These are phyloP conservation scores for Beauveria scarabaeidicola DNA, from an alignment of 2,329 filamentous ascomycete genomes.

Conservation along the genomic window DNA sequence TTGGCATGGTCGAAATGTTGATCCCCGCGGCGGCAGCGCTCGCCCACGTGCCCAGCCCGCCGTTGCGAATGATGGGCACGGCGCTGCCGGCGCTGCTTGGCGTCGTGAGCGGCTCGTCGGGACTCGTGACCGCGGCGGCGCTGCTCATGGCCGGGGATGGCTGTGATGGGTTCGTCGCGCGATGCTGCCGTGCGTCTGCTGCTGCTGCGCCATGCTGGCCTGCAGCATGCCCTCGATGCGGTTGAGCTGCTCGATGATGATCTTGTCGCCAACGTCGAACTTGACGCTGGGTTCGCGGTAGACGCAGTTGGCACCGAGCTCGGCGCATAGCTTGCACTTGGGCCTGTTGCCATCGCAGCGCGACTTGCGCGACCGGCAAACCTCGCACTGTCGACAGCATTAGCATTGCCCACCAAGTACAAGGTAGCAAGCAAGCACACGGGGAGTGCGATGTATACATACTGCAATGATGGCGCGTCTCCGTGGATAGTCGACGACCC, in stretches of 20 bases:
- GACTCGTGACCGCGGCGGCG: constrained; percentile 49
- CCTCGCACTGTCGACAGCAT: constrained; percentile 54
- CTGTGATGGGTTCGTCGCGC: constrained; percentile 39
- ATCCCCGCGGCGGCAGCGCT: constrained; percentile 36
- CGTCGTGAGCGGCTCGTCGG: constrained; percentile 31
- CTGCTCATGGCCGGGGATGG: constrained; percentile 59
- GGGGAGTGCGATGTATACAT: constrained; percentile 23
- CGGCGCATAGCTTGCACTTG: constrained; percentile 76
- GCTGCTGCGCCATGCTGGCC: constrained; percentile 50
- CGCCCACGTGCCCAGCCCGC: constrained; percentile 65
- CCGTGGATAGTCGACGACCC: constrained; percentile 54
- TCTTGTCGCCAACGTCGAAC: constrained; percentile 76
- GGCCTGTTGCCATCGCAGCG: constrained; percentile 71
- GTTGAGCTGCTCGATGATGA: constrained; percentile 70
- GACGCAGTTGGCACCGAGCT: constrained; percentile 73
- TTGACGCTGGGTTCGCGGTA: constrained; percentile 83
- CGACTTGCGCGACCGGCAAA: constrained; percentile 72
- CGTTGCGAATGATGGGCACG: constrained; percentile 48
- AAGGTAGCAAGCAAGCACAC: neutral
- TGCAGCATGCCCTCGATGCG: constrained; percentile 75
- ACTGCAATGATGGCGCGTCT: constrained; percentile 59
- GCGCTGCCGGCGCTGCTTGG: constrained; percentile 22
- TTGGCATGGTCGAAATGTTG: constrained; percentile 81
- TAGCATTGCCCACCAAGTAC: constrained; percentile 11
- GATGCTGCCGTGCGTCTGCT: constrained; percentile 30